Percentiles rank a stretch among this genome's conserved stretches.
Conservation (phyloP, 2,329 filamentous ascomycete species). For the Ophiobolus disseminans region DNA sequence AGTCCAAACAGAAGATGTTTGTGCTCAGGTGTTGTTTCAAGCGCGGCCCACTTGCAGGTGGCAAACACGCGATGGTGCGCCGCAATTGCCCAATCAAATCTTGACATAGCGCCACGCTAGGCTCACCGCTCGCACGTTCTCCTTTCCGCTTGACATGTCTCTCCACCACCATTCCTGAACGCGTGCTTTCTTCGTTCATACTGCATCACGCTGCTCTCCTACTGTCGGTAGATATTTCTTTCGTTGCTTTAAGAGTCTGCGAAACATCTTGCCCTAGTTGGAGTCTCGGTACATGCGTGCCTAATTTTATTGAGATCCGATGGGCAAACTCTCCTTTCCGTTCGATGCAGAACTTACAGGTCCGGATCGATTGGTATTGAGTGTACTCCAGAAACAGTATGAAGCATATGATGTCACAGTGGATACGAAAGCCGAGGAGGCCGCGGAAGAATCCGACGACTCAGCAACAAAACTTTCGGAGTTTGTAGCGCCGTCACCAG, state of each 20-base stretch:
- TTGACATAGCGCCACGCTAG: background rate
- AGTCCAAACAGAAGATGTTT: no score
- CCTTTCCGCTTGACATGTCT: background rate
- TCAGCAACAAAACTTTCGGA: slow-evolving; percentile 34
- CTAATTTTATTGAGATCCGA: slow-evolving; percentile 13
- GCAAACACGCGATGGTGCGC: background rate
- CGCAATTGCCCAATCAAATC: background rate
- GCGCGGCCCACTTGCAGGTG: no score
- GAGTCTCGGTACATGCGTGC: no score
- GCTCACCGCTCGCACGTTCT: background rate
- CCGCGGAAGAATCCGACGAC: slow-evolving; percentile 33
- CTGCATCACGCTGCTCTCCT: background rate
- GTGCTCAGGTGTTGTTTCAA: no score
- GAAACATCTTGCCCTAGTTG: background rate
- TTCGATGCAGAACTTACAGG: slow-evolving; percentile 40
- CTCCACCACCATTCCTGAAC: background rate
- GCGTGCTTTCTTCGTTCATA: background rate
- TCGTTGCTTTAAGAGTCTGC: background rate
- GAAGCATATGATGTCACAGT: slow-evolving; percentile 20
- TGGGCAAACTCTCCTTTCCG: slow-evolving; percentile 42
- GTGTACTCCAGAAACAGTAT: slow-evolving; percentile 39
- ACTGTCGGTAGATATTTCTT: background rate
- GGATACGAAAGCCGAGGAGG: slow-evolving; percentile 7
- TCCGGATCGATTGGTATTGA: slow-evolving; percentile 40
- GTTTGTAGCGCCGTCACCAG: slow-evolving; percentile 38